Evolutionary conservation across 31 red algal genomes (phyloP).

Genomic region (Odonthalia washingtoniensis): DNA sequence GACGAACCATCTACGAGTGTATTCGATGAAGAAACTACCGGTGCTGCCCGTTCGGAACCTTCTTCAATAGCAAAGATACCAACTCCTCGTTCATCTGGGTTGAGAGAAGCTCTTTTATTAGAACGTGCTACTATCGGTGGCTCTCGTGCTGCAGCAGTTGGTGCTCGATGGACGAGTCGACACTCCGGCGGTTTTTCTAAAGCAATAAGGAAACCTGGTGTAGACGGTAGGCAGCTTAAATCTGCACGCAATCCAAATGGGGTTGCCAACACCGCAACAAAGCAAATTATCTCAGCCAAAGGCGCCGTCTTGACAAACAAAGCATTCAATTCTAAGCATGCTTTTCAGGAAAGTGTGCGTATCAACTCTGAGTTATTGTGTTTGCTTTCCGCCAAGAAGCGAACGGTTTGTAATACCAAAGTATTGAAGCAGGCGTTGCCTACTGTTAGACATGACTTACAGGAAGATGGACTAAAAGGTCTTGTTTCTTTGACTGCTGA

Average conservation of each 20-base stretch:
- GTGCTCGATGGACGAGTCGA: conserved; percentile 68
- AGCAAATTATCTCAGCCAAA: conserved; percentile 45
- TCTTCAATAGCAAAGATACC: neutral
- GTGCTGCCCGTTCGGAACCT: neutral
- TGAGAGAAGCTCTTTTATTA: conserved; percentile 49
- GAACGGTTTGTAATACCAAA: neutral
- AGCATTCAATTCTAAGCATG: conserved; percentile 53
- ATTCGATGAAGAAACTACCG: neutral
- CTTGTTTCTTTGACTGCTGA: conserved; percentile 46
- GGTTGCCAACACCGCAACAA: neutral
- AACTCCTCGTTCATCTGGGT: conserved; percentile 17
- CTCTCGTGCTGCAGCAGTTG: conserved; percentile 46
- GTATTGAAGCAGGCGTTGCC: neutral
- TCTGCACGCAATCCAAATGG: neutral
- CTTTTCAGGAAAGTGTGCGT: conserved; percentile 49
- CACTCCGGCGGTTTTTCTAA: conserved; percentile 55
- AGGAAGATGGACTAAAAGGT: conserved; percentile 46
- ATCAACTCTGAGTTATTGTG: conserved; percentile 71
- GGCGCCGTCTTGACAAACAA: conserved; percentile 42
- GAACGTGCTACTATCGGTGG: conserved; percentile 70
- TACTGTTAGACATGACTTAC: conserved; percentile 53
- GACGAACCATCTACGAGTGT: neutral
- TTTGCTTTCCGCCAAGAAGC: conserved; percentile 35
- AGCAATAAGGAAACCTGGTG: neutral
- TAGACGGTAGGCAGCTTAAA: neutral